Percentiles rank a stretch among this genome's conserved stretches.
Evolutionary conservation across 148 eudicot genomes (phyloP).

Genomic region (Silene uniflora): DNA sequence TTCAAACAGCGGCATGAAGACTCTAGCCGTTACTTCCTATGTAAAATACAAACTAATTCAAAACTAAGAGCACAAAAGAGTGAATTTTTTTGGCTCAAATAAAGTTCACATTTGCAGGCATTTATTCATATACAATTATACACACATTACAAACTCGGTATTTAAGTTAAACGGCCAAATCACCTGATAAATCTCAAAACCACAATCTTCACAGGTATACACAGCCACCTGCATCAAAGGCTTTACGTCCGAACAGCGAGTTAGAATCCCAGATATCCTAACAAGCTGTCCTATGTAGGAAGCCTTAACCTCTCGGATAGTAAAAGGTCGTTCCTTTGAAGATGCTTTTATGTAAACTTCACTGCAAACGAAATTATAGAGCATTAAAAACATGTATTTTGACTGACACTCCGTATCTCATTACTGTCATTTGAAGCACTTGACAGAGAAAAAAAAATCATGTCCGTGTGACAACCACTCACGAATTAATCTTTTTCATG

Average conservation of each 20-base stretch:
- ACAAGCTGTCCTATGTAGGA: constrained; percentile 94
- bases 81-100: not conserved
- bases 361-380: constrained; percentile 36
- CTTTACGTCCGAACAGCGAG: constrained; percentile 97
- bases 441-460: not conserved
- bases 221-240: constrained; percentile 99
- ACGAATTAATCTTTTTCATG: not conserved
- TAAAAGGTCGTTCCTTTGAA: constrained; percentile 80
- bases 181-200: constrained; percentile 98
- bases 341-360: constrained; percentile 89
- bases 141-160: too few relatives aligned
- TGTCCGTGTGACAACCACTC: not conserved
- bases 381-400: constrained; percentile 6
- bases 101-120: not conserved
- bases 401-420: not conserved
- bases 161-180: not conserved
- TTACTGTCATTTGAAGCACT: not conserved
- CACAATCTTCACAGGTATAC: constrained; percentile 97
- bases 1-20: constrained; percentile 92
- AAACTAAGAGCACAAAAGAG: not conserved
- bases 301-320: constrained; percentile 93
- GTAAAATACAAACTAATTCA: constrained; percentile 14
- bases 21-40: constrained; percentile 96
- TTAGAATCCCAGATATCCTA: constrained; percentile 87
- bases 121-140: too few relatives aligned